Conservation (phyloP, 2,329 filamentous ascomycete species). For the Fusarium caatingaense region DNA sequence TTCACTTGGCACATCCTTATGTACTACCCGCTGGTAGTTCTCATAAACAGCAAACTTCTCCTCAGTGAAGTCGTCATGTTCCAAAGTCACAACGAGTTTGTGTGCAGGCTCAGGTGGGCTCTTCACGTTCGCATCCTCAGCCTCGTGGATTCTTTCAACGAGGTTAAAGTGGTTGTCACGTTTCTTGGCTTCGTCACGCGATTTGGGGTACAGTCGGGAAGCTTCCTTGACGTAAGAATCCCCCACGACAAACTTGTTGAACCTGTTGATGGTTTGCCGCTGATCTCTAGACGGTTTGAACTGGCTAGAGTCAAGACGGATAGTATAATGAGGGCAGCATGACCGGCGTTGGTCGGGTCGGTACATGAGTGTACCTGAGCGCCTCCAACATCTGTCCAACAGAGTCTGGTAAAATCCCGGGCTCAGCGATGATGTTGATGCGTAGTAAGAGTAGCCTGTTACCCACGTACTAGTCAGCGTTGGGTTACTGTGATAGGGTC, state of each 20-base stretch:
- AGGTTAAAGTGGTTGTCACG: slow-evolving; percentile 77
- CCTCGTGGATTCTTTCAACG: slow-evolving; percentile 74
- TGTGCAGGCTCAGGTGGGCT: slow-evolving; percentile 74
- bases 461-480: slow-evolving; percentile 42
- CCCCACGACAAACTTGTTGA: slow-evolving; percentile 77
- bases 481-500: slow-evolving; percentile 6
- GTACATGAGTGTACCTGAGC: slow-evolving; percentile 78
- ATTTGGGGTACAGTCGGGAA: slow-evolving; percentile 72
- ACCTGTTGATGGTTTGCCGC: slow-evolving; percentile 79
- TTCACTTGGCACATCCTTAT: slow-evolving; percentile 71
- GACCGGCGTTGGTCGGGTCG: slow-evolving; percentile 81
- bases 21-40: slow-evolving; percentile 80
- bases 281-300: slow-evolving; percentile 79
- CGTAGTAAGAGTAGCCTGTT: slow-evolving; percentile 79
- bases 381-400: slow-evolving; percentile 81
- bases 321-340: slow-evolving; percentile 93
- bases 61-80: slow-evolving; percentile 75
- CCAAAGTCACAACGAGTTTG: slow-evolving; percentile 75
- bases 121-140: slow-evolving; percentile 67
- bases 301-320: slow-evolving; percentile 73
- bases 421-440: slow-evolving; percentile 68
- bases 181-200: slow-evolving; percentile 72
- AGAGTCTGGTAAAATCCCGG: slow-evolving; percentile 77
- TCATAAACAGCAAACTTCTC: slow-evolving; percentile 80
- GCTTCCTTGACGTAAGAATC: slow-evolving; percentile 73